Conservation (phyloP, 1,139 yeast genomes). For the Lodderomyces jiufengensis region DNA sequence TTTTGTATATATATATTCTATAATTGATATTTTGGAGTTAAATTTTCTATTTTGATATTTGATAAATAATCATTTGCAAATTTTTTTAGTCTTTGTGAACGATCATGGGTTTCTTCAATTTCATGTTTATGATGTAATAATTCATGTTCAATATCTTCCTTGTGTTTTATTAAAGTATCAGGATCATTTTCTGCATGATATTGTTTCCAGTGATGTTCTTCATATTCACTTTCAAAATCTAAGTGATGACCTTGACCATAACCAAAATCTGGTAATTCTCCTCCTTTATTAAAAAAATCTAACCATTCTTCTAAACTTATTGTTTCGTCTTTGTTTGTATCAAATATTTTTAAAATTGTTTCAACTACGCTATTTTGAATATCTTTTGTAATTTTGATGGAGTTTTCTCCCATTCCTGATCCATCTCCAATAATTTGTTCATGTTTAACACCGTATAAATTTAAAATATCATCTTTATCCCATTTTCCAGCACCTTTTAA, state of each 20-base stretch:
- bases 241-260: slow-evolving; percentile 97
- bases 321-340: slow-evolving; percentile 61
- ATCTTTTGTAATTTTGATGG: slow-evolving; percentile 44
- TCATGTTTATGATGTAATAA: slow-evolving; percentile 83
- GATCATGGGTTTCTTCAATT: slow-evolving; percentile 65
- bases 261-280: slow-evolving; percentile 86
- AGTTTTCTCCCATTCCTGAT: slow-evolving; percentile 72
- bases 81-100: slow-evolving; percentile 41
- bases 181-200: slow-evolving; percentile 83
- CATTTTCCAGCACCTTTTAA: slow-evolving; percentile 49
- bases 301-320: slow-evolving; percentile 71
- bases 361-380: slow-evolving; percentile 54
- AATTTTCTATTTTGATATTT: slow-evolving; percentile 34
- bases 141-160: slow-evolving; percentile 90
- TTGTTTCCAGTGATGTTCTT: slow-evolving; percentile 90
- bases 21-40: slow-evolving; percentile 30
- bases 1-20: neutral
- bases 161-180: slow-evolving; percentile 72
- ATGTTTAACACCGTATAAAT: slow-evolving; percentile 75
- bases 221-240: slow-evolving; percentile 90
- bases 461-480: slow-evolving; percentile 64
- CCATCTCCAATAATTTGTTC: slow-evolving; percentile 81
- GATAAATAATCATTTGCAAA: slow-evolving; percentile 27
- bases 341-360: slow-evolving; percentile 58
- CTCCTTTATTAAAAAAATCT: slow-evolving; percentile 57